Conservation (phyloP, 2,329 filamentous ascomycete genomes). For the Sordariomycetes sp. region DNA sequence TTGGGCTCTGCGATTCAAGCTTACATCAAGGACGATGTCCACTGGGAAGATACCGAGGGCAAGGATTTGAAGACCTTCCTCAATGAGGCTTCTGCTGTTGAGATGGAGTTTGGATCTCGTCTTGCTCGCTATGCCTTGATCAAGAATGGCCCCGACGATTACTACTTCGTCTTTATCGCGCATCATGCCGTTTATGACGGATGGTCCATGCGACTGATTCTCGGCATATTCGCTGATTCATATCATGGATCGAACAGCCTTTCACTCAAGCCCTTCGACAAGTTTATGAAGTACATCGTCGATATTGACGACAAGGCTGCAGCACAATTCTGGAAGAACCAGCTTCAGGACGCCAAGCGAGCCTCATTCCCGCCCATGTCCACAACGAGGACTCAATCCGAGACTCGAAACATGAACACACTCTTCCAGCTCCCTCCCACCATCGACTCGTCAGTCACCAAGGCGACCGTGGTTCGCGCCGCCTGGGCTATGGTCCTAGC, state of each 20-base stretch:
- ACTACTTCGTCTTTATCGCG: conserved; percentile 1
- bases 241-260: conserved; percentile 5
- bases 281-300: conserved; percentile 1
- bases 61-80: neutral
- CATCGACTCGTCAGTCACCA: conserved; percentile 4
- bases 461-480: conserved; percentile 9
- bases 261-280: neutral
- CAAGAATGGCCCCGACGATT: neutral
- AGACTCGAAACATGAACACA: neutral
- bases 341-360: neutral
- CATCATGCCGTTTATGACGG: conserved; percentile 41
- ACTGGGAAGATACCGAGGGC: neutral
- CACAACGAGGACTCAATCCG: neutral
- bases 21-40: too few species aligned
- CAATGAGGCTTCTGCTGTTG: neutral
- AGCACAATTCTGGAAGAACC: neutral
- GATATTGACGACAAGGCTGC: neutral
- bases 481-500: conserved; percentile 11
- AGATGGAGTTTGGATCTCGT: neutral
- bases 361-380: neutral
- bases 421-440: neutral
- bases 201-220: conserved; percentile 32
- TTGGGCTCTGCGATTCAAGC: too few species aligned
- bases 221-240: conserved; percentile 2
- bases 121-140: neutral